These are phyloP conservation scores for Cordyceps fumosorosea DNA, from an alignment of 2,329 filamentous ascomycete genomes.

Conservation along the genomic window DNA sequence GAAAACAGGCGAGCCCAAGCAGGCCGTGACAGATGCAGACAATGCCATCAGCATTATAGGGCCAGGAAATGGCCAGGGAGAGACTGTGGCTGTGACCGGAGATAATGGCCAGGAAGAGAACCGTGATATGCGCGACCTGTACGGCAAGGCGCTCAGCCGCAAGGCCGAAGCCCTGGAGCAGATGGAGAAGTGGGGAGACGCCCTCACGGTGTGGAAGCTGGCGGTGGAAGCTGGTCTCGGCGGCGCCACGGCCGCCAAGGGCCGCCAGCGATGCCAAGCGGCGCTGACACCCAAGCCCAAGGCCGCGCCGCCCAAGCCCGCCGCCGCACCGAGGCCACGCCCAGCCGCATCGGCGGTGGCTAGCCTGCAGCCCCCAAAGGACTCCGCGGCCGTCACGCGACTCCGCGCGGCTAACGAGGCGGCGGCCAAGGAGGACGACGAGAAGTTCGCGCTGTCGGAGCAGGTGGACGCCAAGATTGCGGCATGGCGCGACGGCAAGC, in stretches of 20 bases:
- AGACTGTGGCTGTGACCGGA: conserved; percentile 64
- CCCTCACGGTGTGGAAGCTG: conserved; percentile 69
- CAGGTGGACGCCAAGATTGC: conserved; percentile 73
- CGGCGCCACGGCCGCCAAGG: conserved; percentile 76
- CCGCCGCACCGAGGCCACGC: conserved; percentile 28
- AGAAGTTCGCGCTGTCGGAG: conserved; percentile 85
- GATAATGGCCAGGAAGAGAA: conserved; percentile 50
- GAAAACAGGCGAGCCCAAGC: conserved; percentile 87
- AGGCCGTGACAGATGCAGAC: conserved; percentile 79
- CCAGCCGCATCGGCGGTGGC: conserved; percentile 29
- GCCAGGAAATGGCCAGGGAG: conserved; percentile 67
- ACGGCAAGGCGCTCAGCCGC: conserved; percentile 84
- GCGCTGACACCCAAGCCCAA: conserved; percentile 67
- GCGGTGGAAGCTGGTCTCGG: conserved; percentile 82
- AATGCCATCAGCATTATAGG: conserved; percentile 75
- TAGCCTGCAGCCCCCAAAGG: conserved; percentile 38
- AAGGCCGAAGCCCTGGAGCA: conserved; percentile 95
- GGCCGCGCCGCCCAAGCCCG: conserved; percentile 36
- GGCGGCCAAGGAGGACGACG: conserved; percentile 80
- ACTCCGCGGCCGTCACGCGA: conserved; percentile 72
- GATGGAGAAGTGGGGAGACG: conserved; percentile 89
- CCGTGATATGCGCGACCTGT: conserved; percentile 89
- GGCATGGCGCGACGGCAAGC: conserved; percentile 83
- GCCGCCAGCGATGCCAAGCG: conserved; percentile 82
- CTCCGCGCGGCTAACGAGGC: conserved; percentile 79